Conservation (phyloP, 106 monocot species). For the Dactylorhiza incarnata region DNA sequence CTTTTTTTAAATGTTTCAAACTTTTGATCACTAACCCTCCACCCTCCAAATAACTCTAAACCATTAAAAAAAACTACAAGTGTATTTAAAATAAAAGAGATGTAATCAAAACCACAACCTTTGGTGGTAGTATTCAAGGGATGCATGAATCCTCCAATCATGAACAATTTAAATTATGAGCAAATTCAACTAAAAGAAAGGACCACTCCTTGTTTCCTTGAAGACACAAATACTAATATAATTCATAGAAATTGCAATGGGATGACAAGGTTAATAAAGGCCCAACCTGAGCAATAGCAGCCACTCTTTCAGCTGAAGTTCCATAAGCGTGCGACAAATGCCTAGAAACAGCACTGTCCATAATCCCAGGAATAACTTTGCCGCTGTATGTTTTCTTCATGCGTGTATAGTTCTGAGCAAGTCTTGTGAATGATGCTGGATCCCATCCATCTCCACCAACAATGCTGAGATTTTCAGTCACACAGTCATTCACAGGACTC, state of each 20-base stretch:
- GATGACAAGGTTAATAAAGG: not conserved
- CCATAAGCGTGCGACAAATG: conserved; percentile 96
- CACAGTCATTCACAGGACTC: conserved; percentile 66
- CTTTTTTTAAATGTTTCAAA: not conserved
- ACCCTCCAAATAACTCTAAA: no score
- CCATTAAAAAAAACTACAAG: not conserved
- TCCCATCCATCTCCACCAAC: conserved; percentile 89
- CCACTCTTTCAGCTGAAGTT: conserved; percentile 66
- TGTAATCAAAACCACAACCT: not conserved
- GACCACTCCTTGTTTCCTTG: not conserved
- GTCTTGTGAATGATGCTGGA: conserved; percentile 66
- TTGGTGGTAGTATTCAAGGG: not conserved
- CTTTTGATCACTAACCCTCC: not conserved
- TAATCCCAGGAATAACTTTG: conserved; percentile 73
- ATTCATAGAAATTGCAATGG: not conserved
- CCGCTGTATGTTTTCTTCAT: conserved; percentile 78
- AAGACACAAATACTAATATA: not conserved
- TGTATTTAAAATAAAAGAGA: not conserved
- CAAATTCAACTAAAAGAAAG: not conserved
- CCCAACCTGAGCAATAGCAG: conserved; percentile 84
- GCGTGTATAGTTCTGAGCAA: conserved; percentile 78
- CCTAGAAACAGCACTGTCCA: conserved; percentile 82
- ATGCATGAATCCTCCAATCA: not conserved
- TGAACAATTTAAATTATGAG: not conserved
- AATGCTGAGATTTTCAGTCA: conserved; percentile 57